A percentile compares a stretch with the other conserved stretches of the same genome.
These are phyloP conservation scores for Cardiospermum halicacabum DNA, from an alignment of 345 rosid genomes.

Conservation along the genomic window DNA sequence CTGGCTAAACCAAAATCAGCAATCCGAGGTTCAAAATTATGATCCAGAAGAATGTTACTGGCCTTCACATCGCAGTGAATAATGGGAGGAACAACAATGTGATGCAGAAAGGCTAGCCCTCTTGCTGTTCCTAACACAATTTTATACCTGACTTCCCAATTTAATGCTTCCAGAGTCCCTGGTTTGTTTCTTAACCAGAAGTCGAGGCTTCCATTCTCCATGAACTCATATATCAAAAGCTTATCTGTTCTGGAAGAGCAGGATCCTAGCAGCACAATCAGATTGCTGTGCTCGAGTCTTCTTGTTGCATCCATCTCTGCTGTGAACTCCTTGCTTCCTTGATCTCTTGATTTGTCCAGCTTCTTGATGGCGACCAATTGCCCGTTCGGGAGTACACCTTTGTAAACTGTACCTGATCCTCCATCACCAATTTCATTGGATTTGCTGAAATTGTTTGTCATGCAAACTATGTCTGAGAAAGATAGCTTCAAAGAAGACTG, in stretches of 20 bases:
- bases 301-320: slow-evolving; percentile 16
- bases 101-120: slow-evolving; percentile 16
- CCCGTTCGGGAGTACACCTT: slow-evolving; percentile 7
- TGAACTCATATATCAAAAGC: slow-evolving; percentile 12
- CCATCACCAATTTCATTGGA: slow-evolving; percentile 15
- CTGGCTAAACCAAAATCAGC: slow-evolving; percentile 19
- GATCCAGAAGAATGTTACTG: slow-evolving; percentile 17
- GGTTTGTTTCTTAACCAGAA: slow-evolving; percentile 9
- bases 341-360: slow-evolving; percentile 16
- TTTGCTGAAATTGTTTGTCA: slow-evolving; percentile 11
- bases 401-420: slow-evolving; percentile 14
- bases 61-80: slow-evolving; percentile 14
- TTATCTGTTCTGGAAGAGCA: slow-evolving; percentile 6
- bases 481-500: slow-evolving; percentile 8
- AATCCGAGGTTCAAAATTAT: slow-evolving; percentile 15
- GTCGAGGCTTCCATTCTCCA: slow-evolving; percentile 13
- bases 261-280: slow-evolving; percentile 7
- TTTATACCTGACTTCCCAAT: slow-evolving; percentile 8
- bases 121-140: slow-evolving; percentile 13
- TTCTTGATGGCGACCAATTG: slow-evolving; percentile 17
- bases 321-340: slow-evolving; percentile 13
- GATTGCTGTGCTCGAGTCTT: slow-evolving; percentile 5
- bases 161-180: slow-evolving; percentile 1
- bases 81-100: neutral
- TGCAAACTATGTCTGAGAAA: slow-evolving; percentile 9